Conservation (phyloP, 352 stramenopile genomes). For the Globisporangium mamillatum region DNA sequence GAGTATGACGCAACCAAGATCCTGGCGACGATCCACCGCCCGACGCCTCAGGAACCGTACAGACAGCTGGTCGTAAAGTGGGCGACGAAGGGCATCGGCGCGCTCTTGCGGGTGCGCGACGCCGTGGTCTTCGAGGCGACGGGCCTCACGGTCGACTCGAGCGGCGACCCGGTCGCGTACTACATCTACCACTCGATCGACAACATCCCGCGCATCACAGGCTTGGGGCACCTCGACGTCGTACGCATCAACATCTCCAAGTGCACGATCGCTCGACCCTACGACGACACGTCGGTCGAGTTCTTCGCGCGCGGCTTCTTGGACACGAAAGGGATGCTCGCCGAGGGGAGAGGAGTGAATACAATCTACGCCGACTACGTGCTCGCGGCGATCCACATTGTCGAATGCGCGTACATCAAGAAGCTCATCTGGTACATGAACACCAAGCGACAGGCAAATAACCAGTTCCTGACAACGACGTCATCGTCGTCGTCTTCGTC, state of each 20-base stretch:
- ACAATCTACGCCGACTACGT: slow-evolving; percentile 7
- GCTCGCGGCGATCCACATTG: slow-evolving; percentile 2
- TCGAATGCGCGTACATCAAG: slow-evolving; percentile 11
- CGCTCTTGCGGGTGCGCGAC: slow-evolving; percentile 40
- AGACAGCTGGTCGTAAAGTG: slow-evolving; percentile 45
- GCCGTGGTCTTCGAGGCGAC: slow-evolving; percentile 49
- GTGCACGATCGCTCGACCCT: neutral
- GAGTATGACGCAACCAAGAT: slow-evolving; percentile 36
- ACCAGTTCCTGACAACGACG: neutral
- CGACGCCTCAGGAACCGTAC: slow-evolving; percentile 38
- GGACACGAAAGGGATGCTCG: neutral
- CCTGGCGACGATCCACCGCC: slow-evolving; percentile 30
- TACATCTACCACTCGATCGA: slow-evolving; percentile 15
- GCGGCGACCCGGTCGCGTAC: slow-evolving; percentile 33
- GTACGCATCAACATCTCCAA: slow-evolving; percentile 17
- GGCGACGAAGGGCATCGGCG: slow-evolving; percentile 31
- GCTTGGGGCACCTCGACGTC: slow-evolving; percentile 11
- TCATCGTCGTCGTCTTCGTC: neutral
- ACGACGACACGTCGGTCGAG: slow-evolving; percentile 7
- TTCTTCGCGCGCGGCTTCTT: slow-evolving; percentile 6
- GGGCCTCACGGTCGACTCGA: slow-evolving; percentile 32
- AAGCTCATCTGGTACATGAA: slow-evolving; percentile 11
- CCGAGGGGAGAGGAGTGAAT: neutral
- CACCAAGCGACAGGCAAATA: neutral
- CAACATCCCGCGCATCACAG: slow-evolving; percentile 17